Base-by-base conservation (phyloP, 2,329 filamentous ascomycete genomes). In the Neopestalotiopsis sp. region DNA sequence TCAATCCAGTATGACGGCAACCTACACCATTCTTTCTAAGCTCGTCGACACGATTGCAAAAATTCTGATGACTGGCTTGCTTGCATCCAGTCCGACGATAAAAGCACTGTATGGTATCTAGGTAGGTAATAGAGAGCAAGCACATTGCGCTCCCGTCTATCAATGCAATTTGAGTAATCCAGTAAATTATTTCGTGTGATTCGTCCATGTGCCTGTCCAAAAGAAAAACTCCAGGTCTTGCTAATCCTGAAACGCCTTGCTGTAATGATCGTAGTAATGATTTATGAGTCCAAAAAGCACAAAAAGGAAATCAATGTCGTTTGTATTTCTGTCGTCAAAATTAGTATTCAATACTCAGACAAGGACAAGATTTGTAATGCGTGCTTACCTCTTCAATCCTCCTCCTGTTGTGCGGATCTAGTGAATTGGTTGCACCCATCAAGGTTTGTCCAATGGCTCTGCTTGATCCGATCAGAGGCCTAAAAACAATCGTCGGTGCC, bases 401-500 rank as follows among this genome's bases (percentile, higher is more conserved):
- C 75, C 93, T 88, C 77, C 92, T 84, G 77, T 97, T 95, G 71
- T 90, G 86, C 66, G 92, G 92, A 83, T 99, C 96, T 74, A 99
- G 84, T 61, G 93, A 90, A 79, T 99, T 99, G 0, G 94, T 97
- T 14, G 95, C 95, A 4, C 97, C 96, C 82, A 98, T 86, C 69
- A 99, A 83, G 49, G 95, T 94, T 83, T 97, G 93, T 9, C 94
- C 94, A 64, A 97, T 90, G 0, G 92, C 95, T 80, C 95, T 95
- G 45, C 92, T 94, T 7, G 94, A 94, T 0, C 95, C 97, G 75
- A 98, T 94, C 3, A 94, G 94, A 7, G 96, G 96, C 67, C 95
- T 86, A 73, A 99, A 89, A 65, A 99, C 92, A 24, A 98, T 94
- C 0, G 95, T 98, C n/a, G 96, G 96, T 38, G 95, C 94, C 74